Evolutionary conservation across 805 yeast species (phyloP).

Genomic region (Dipodascopsis tothii): DNA sequence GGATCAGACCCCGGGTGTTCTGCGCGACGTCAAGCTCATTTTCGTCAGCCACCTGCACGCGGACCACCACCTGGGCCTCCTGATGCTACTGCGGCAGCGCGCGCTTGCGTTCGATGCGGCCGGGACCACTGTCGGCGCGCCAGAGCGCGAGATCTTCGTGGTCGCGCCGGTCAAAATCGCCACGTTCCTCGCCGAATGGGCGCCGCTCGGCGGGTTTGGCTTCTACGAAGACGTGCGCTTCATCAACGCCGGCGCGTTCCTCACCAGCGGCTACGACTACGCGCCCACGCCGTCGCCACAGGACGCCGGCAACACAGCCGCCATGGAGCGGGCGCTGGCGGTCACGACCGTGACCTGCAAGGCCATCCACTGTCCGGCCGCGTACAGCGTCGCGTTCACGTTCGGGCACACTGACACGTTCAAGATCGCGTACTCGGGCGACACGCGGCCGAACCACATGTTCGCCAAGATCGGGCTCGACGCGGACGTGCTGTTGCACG

Average conservation of each 20-base stretch:
- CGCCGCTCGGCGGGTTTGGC: constrained; percentile 38
- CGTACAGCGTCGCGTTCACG: constrained; percentile 60
- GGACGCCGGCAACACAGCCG: neutral
- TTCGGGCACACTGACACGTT: constrained; percentile 37
- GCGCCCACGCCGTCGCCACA: too few species aligned
- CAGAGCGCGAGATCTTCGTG: constrained; percentile 43
- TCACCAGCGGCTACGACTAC: too few species aligned
- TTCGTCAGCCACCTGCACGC: constrained; percentile 90
- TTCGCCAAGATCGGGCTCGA: constrained; percentile 60
- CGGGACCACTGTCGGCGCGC: constrained; percentile 32
- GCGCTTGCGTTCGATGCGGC: constrained; percentile 12
- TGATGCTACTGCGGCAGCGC: constrained; percentile 68
- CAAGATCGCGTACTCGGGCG: constrained; percentile 86
- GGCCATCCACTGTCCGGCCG: constrained; percentile 78
- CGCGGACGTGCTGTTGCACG: constrained; percentile 79
- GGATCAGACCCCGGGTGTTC: constrained; percentile 37
- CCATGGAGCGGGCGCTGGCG: neutral
- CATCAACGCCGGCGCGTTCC: neutral
- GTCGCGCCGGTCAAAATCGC: constrained; percentile 71
- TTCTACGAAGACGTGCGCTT: neutral
- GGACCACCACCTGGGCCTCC: constrained; percentile 87
- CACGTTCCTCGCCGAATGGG: constrained; percentile 64
- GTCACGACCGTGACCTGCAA: constrained; percentile 52
- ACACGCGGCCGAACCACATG: constrained; percentile 70
- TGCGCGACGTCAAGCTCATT: constrained; percentile 56